A percentile compares a stretch with the other conserved stretches of the same genome.
phyloP scores from a whole-genome alignment of 495 filamentous ascomycete genomes.

The Hypoxylon fragiforme region DNA sequence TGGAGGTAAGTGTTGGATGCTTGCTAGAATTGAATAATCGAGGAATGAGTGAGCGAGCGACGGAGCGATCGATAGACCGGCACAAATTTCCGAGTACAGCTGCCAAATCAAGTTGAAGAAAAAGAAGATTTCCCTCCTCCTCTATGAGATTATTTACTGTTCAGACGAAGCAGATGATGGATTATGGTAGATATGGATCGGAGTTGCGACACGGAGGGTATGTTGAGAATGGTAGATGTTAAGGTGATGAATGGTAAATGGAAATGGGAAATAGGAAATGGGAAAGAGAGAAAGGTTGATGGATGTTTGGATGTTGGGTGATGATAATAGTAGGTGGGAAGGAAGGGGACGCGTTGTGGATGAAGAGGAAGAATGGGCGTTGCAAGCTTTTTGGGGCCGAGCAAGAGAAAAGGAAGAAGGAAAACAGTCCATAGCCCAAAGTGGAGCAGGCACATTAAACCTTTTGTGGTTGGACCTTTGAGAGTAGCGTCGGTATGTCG shows the following conservation, averaged over 20 bases:
- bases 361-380: slow-evolving; percentile 3
- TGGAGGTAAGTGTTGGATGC: slow-evolving; percentile 10
- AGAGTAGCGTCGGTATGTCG: slow-evolving; percentile 25
- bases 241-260: slow-evolving; percentile 1
- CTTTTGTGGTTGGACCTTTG: slow-evolving; percentile 12
- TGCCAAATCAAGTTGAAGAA: slow-evolving; percentile 3
- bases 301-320: too few species aligned
- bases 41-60: slow-evolving; percentile 18
- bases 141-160: slow-evolving; percentile 22
- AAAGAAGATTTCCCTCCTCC: slow-evolving; percentile 2
- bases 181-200: slow-evolving; percentile 13
- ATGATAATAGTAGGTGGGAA: not conserved
- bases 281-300: too few species aligned
- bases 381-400: slow-evolving; percentile 27
- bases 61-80: slow-evolving; percentile 14
- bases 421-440: not conserved
- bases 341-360: not conserved
- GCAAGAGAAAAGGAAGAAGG: slow-evolving; percentile 9
- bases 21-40: slow-evolving; percentile 17
- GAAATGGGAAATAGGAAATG: slow-evolving; percentile 15
- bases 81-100: slow-evolving; percentile 9
- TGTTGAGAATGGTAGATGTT: too few species aligned
- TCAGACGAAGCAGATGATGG: not conserved
- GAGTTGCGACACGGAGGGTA: not conserved
- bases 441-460: not conserved